These are phyloP conservation scores for Endotrypanum monterogeii DNA, from an alignment of 208 protist genomes.

Conservation along the genomic window DNA sequence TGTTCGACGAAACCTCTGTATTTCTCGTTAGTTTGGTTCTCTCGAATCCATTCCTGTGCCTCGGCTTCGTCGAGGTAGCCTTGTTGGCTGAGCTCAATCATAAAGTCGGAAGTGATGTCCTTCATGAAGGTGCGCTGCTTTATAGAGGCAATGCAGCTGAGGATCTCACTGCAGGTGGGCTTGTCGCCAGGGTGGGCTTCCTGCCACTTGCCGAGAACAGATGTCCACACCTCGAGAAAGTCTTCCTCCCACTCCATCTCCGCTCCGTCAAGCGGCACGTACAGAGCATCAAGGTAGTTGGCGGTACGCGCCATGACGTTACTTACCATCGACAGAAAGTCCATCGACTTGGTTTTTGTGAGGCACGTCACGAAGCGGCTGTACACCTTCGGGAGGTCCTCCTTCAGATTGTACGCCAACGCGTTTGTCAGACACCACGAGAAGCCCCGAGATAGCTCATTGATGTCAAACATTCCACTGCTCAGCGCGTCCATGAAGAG, in stretches of 20 bases:
- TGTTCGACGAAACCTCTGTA: conserved; percentile 31
- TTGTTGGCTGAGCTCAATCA: conserved; percentile 57
- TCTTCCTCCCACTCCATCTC: conserved; percentile 76
- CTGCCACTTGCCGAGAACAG: conserved; percentile 44
- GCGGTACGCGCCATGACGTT: conserved; percentile 82
- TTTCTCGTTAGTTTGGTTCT: conserved; percentile 33
- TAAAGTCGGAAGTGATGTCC: conserved; percentile 76
- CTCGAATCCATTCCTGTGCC: conserved; percentile 23
- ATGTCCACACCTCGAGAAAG: conserved; percentile 76
- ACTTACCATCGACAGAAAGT: conserved; percentile 52
- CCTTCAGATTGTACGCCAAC: conserved; percentile 54
- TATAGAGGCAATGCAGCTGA: conserved; percentile 51
- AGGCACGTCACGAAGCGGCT: conserved; percentile 62
- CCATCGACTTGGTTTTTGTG: conserved; percentile 38
- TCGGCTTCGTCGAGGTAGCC: conserved; percentile 22
- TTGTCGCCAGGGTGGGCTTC: conserved; percentile 26
- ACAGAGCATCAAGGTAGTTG: conserved; percentile 83
- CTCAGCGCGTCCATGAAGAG: conserved; percentile 51
- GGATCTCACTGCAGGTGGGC: conserved; percentile 30
- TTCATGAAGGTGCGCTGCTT: conserved; percentile 70
- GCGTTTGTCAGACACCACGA: conserved; percentile 77
- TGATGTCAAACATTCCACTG: conserved; percentile 54
- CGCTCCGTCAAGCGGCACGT: conserved; percentile 39
- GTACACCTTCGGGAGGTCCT: conserved; percentile 75
- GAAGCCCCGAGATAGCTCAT: conserved; percentile 68